phyloP scores from a whole-genome alignment of 345 rosid genomes.

The Corymbia maculata region DNA sequence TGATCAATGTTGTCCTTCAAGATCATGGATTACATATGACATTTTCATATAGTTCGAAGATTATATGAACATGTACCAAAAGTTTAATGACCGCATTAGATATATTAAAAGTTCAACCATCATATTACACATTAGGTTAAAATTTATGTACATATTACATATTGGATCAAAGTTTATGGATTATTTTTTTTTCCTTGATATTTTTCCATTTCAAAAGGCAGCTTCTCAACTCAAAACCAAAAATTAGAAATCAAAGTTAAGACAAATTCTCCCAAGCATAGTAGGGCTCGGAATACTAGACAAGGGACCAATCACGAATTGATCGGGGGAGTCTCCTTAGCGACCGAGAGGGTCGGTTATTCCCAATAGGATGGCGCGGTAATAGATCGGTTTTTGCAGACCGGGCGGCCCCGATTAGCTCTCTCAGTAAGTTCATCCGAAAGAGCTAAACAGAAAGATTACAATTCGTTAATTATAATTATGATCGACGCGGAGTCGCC shows the following conservation, averaged over 20 bases:
- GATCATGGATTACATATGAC: rapidly evolving
- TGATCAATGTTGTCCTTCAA: too few species aligned
- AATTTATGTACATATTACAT: rapidly evolving
- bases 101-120: too few species aligned
- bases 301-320: background rate
- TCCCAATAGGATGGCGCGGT: background rate
- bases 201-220: background rate
- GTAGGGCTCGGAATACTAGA: background rate
- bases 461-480: background rate
- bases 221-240: background rate
- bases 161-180: too few species aligned
- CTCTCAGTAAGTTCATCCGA: background rate
- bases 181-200: rapidly evolving
- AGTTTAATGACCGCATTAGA: rapidly evolving
- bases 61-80: too few species aligned
- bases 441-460: background rate
- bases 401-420: background rate
- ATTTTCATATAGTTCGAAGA: background rate
- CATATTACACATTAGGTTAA: too few species aligned
- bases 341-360: too few species aligned
- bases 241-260: too few species aligned
- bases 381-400: background rate
- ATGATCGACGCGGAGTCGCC: background rate
- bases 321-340: too few species aligned
- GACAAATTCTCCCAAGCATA: background rate